phyloP scores from a whole-genome alignment of 129 eudicot genomes.

The Solidago caesia region DNA sequence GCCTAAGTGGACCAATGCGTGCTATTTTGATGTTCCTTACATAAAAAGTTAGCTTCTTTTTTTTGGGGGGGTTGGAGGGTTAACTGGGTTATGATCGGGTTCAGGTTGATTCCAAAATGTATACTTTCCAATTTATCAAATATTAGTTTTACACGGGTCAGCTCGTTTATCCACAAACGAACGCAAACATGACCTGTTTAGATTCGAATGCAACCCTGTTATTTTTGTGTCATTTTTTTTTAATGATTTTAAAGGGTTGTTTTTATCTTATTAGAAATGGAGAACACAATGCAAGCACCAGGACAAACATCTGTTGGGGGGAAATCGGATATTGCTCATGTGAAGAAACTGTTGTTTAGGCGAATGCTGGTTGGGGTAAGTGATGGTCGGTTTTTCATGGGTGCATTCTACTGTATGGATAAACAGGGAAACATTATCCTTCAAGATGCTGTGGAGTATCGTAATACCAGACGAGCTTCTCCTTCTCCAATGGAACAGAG shows the following conservation, averaged over 20 bases:
- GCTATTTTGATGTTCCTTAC: not conserved
- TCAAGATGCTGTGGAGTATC: constrained; percentile 86
- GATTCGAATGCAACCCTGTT: too few relatives aligned
- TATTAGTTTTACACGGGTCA: too few relatives aligned
- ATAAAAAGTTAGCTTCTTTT: not conserved
- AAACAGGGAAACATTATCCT: constrained; percentile 91
- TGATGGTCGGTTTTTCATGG: constrained; percentile 84
- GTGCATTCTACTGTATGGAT: constrained; percentile 77
- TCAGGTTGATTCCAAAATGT: too few relatives aligned
- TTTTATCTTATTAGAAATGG: constrained; percentile 31
- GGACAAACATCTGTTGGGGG: constrained; percentile 25
- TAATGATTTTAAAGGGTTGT: not conserved
- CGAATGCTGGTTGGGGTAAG: constrained; percentile 71
- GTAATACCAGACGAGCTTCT: constrained; percentile 61
- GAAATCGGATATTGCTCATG: constrained; percentile 38
- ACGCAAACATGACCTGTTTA: too few relatives aligned
- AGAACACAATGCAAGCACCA: constrained; percentile 21
- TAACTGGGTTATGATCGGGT: too few relatives aligned
- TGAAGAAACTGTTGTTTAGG: constrained; percentile 56
- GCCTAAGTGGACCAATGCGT: not conserved
- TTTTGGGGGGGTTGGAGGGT: too few relatives aligned
- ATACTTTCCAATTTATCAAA: too few relatives aligned
- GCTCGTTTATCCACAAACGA: too few relatives aligned
- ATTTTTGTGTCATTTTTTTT: not conserved
- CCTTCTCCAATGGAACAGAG: constrained; percentile 90